Base-by-base conservation (phyloP, 495 filamentous ascomycete species). In the Cenococcum geophilum region DNA sequence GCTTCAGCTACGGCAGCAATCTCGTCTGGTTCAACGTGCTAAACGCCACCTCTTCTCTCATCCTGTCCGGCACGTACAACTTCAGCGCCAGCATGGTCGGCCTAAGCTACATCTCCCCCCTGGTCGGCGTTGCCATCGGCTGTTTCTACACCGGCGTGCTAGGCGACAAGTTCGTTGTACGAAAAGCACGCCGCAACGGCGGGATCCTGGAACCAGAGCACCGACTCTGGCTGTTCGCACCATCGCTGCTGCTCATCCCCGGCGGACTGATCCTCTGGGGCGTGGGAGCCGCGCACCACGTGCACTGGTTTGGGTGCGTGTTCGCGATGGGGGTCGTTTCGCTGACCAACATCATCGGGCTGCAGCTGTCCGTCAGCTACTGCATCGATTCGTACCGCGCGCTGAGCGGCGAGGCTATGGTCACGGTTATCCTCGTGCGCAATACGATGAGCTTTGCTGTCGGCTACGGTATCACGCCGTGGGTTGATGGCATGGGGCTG, bases 1-100 rank as follows among this genome's bases (percentile, higher is more conserved):
- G 85, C 32, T 85, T 87, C 66, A 82, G 78, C 9, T 87, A 87
- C 66, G 84, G 84, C 1, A 80, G 77, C 1, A 83, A 82, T 58
- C 76, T 87, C 27, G 75, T 86, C 32, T 82, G 82, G 72, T 86
- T 86, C 75, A 86, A 86, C 65, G 82, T 87, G 37, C 71, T 87
- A 35, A 86, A 86, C 62, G 85, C 77, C 20, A 87, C 85, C 0
- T 74, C 82, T 0, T 86, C 83, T 0, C 75, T 86, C 9, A 82
- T 86, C 57, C 74, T 87, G 4, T 76, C 78, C 12, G 75, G 68
- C 16, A 60, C 85, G 0, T 88, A 88, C 60, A 80, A 81, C 55
- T 79, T 76, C 48, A 74, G 75, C 6, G 76, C 83, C 1, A 81
- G 82, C 3, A 82, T 85, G 68, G 84, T 87, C 42, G 85, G 85